Conservation (phyloP, 805 yeast species). For the Clavispora phyllophila region DNA sequence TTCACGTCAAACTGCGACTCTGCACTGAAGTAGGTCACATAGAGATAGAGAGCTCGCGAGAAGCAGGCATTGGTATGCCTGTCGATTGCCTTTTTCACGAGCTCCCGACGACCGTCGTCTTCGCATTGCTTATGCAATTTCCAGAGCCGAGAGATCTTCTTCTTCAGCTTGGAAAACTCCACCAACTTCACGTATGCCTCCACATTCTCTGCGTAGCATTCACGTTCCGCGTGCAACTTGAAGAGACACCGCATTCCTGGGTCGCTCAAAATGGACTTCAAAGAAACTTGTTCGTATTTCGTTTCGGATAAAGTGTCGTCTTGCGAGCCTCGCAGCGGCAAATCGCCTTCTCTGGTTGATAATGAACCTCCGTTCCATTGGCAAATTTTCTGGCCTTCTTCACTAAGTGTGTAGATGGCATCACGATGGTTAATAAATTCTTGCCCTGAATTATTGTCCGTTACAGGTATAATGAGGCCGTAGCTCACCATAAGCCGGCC, state of each 20-base stretch:
- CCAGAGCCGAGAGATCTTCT: conserved; percentile 35
- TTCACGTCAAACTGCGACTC: conserved; percentile 71
- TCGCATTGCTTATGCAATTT: conserved; percentile 5
- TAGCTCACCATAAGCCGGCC: conserved; percentile 45
- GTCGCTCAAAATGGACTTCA: conserved; percentile 52
- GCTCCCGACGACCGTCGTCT: conserved; percentile 1
- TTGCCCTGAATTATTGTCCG: conserved; percentile 23
- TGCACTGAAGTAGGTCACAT: conserved; percentile 56
- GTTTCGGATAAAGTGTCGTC: neutral
- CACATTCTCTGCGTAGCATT: conserved; percentile 71
- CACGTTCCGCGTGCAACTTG: conserved; percentile 56
- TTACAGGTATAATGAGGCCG: conserved; percentile 44
- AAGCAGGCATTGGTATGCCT: conserved; percentile 49
- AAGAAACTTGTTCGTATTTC: neutral
- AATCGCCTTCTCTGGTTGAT: neutral
- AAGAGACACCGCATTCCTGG: conserved; percentile 74
- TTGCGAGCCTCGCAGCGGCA: neutral
- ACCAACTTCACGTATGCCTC: conserved; percentile 61
- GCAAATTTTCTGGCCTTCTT: conserved; percentile 36
- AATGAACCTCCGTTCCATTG: conserved; percentile 23
- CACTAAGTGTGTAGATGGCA: conserved; percentile 40
- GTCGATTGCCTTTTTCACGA: conserved; percentile 6
- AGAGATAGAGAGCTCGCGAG: conserved; percentile 59
- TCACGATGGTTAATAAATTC: conserved; percentile 30
- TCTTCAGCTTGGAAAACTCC: conserved; percentile 45